phyloP scores from a whole-genome alignment of 768 basidiomycete species.

The Suillus paluster region DNA sequence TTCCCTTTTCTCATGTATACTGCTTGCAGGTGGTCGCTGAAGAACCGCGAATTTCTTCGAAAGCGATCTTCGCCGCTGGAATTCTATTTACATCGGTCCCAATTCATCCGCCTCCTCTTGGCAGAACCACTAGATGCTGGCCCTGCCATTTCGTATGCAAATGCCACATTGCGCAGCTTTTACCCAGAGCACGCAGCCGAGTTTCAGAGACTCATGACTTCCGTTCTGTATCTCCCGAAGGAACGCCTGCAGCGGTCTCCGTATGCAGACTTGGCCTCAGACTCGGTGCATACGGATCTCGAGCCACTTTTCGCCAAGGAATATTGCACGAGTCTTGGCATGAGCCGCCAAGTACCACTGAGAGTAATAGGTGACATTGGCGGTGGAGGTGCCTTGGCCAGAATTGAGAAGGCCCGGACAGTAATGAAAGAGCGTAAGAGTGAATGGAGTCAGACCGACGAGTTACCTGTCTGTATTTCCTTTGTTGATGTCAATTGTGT shows the following conservation, averaged over 20 bases:
- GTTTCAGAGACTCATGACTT: constrained; percentile 71
- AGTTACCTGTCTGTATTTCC: constrained; percentile 69
- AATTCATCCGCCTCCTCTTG: constrained; percentile 82
- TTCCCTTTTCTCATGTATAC: not conserved
- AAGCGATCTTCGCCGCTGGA: constrained; percentile 80
- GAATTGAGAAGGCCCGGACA: constrained; percentile 92
- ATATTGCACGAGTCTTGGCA: constrained; percentile 84
- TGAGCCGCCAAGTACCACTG: constrained; percentile 89
- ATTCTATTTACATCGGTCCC: constrained; percentile 89
- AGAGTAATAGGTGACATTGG: constrained; percentile 92
- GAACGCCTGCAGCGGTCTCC: constrained; percentile 68
- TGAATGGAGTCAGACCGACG: constrained; percentile 89
- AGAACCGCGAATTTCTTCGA: constrained; percentile 67
- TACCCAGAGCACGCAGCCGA: constrained; percentile 64
- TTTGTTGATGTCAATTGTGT: constrained; percentile 5
- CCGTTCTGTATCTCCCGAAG: constrained; percentile 72
- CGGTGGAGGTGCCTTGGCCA: constrained; percentile 85
- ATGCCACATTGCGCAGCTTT: constrained; percentile 63
- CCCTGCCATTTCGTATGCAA: constrained; percentile 78
- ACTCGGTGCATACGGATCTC: constrained; percentile 75
- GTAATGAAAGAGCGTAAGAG: constrained; percentile 94
- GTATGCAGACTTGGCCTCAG: constrained; percentile 75
- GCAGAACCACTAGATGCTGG: constrained; percentile 59
- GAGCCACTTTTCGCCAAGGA: constrained; percentile 87
- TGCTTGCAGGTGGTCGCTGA: constrained; percentile 73